Evolutionary conservation across 2,329 filamentous ascomycete species (phyloP).

Genomic region (Curvularia sp.): DNA sequence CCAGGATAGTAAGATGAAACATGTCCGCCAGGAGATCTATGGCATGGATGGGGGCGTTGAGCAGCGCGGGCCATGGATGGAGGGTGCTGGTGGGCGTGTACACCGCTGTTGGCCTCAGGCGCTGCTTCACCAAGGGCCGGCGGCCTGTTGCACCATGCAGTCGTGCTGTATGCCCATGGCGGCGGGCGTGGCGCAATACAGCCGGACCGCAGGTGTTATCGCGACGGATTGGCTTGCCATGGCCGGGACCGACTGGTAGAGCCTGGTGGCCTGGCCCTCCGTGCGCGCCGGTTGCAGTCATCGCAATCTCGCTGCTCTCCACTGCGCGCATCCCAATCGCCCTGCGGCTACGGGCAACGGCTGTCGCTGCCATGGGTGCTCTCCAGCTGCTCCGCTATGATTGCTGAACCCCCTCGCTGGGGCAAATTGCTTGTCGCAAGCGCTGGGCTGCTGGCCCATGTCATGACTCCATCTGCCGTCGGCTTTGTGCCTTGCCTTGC

Average conservation of each 20-base stretch:
- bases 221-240: conserved; percentile 4
- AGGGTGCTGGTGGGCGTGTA: too few relatives aligned
- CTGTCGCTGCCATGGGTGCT: conserved; percentile 3
- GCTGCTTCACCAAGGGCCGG: neutral
- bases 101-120: neutral
- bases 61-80: neutral
- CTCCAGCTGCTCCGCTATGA: conserved; percentile 1
- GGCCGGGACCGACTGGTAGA: conserved; percentile 2
- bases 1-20: conserved; percentile 42
- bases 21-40: conserved; percentile 35
- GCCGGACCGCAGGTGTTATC: conserved; percentile 11
- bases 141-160: neutral
- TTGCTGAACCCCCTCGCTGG: neutral
- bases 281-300: conserved; percentile 9
- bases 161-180: conserved; percentile 3
- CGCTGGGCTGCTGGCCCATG: neutral
- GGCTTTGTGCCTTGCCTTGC: neutral
- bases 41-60: conserved; percentile 13
- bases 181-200: conserved; percentile 11
- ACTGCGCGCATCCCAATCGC: conserved; percentile 11
- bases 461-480: neutral
- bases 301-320: conserved; percentile 13
- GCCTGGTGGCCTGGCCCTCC: conserved; percentile 4
- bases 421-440: conserved; percentile 2
- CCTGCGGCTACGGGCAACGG: conserved; percentile 14